Evolutionary conservation across 345 rosid species (phyloP).

Genomic region (Camelina laxa): DNA sequence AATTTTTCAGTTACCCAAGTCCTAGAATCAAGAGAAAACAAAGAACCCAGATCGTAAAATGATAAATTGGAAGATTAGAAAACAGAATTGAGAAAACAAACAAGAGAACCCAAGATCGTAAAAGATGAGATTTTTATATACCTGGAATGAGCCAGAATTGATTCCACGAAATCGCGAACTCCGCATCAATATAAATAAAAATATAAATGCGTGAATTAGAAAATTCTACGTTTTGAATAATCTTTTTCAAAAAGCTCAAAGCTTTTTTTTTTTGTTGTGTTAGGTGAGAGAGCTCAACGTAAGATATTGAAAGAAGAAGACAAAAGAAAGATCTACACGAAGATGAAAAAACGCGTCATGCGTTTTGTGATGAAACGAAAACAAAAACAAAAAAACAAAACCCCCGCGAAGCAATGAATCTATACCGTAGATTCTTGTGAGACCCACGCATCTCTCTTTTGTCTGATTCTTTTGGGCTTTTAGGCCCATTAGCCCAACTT

Average conservation of each 20-base stretch:
- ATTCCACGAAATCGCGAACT: conserved; percentile 33
- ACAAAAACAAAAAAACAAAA: conserved; percentile 22
- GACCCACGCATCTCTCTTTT: conserved; percentile 29
- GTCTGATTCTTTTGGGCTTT: conserved; percentile 28
- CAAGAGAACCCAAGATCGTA: conserved; percentile 26
- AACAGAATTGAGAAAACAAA: neutral
- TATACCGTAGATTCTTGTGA: conserved; percentile 43
- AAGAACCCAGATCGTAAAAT: conserved; percentile 26
- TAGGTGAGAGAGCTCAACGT: conserved; percentile 18
- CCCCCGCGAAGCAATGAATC: conserved; percentile 44
- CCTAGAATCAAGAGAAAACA: neutral
- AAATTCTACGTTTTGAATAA: conserved; percentile 17
- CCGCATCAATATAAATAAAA: conserved; percentile 25
- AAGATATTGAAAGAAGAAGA: neutral
- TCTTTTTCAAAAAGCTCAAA: neutral
- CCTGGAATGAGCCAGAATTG: conserved; percentile 42
- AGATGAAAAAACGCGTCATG: conserved; percentile 35
- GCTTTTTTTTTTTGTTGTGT: neutral
- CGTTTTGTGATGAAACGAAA: conserved; percentile 25
- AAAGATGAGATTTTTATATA: conserved; percentile 4
- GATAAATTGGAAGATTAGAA: neutral
- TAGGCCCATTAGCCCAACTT: conserved; percentile 16
- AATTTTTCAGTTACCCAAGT: neutral
- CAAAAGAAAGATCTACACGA: conserved; percentile 15
- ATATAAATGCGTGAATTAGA: neutral